Percentiles rank a stretch among this genome's conserved stretches.
Conservation (phyloP, 176 grass and related monocot genomes). For the Cenchrus purpureus region DNA sequence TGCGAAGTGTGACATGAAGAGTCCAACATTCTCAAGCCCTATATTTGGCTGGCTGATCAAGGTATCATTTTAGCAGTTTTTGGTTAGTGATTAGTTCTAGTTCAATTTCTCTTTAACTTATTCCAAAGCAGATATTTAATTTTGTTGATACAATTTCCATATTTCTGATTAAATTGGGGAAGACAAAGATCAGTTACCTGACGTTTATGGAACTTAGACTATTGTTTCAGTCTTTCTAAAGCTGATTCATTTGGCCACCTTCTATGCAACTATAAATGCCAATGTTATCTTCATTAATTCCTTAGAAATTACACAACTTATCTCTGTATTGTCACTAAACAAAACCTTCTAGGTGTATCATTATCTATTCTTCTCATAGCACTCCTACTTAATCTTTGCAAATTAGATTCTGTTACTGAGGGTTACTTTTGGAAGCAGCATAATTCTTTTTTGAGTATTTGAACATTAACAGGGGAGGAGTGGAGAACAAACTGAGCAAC, state of each 20-base stretch:
- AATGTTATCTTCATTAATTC: background rate
- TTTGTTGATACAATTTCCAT: slow-evolving; percentile 10
- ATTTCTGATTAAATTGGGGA: background rate
- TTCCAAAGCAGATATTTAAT: background rate
- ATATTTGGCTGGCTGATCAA: slow-evolving; percentile 82
- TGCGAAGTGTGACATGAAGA: slow-evolving; percentile 60
- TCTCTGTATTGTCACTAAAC: background rate
- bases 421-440: background rate
- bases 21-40: slow-evolving; percentile 65
- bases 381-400: background rate
- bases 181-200: background rate
- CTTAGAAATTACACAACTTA: background rate
- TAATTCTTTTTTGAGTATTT: background rate
- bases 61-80: slow-evolving; percentile 58
- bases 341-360: background rate
- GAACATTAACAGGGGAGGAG: background rate
- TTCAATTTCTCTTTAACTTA: background rate
- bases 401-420: background rate
- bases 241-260: background rate
- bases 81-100: background rate
- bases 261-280: background rate
- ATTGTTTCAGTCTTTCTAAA: background rate
- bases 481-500: too few species aligned
- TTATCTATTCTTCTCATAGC: background rate
- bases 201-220: background rate